These are phyloP conservation scores for Psilocybe mexicana DNA, from an alignment of 1,284 basidiomycete species.

Conservation along the genomic window DNA sequence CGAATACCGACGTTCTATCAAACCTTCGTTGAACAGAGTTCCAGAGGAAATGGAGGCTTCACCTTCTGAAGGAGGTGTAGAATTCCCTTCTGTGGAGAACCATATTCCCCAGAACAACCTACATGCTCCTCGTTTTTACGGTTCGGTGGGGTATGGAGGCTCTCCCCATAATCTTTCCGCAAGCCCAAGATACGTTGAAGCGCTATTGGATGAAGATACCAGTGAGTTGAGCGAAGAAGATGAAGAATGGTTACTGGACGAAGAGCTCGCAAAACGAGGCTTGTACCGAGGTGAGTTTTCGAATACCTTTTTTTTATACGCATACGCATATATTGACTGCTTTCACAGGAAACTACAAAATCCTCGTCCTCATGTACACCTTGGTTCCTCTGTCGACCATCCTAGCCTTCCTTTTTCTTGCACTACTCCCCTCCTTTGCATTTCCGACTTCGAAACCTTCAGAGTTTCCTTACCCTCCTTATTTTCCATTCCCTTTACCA, in stretches of 20 bases:
- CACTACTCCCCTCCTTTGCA: constrained; percentile 45
- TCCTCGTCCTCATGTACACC: constrained; percentile 51
- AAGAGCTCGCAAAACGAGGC: constrained; percentile 58
- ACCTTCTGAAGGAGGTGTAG: background rate
- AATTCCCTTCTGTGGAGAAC: background rate
- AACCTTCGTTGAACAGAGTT: constrained; percentile 13
- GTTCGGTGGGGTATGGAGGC: constrained; percentile 15
- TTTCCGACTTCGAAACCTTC: constrained; percentile 40
- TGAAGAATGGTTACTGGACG: constrained; percentile 46
- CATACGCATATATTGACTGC: constrained; percentile 4
- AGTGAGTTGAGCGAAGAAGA: constrained; percentile 30
- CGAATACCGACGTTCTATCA: constrained; percentile 16
- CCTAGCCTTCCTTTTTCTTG: constrained; percentile 49
- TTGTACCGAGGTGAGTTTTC: constrained; percentile 53
- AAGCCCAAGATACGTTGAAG: constrained; percentile 4
- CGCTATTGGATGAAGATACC: constrained; percentile 18
- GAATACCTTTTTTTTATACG: background rate
- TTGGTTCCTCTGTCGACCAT: constrained; percentile 56
- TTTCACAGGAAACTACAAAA: constrained; percentile 58
- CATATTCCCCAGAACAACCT: background rate
- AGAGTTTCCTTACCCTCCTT: constrained; percentile 37
- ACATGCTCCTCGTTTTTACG: constrained; percentile 12
- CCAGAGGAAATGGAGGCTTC: constrained; percentile 20
- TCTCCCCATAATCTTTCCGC: constrained; percentile 2
- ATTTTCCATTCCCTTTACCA: constrained; percentile 58